Conservation (phyloP, 1,284 basidiomycete species). For the Meira nashicola region DNA sequence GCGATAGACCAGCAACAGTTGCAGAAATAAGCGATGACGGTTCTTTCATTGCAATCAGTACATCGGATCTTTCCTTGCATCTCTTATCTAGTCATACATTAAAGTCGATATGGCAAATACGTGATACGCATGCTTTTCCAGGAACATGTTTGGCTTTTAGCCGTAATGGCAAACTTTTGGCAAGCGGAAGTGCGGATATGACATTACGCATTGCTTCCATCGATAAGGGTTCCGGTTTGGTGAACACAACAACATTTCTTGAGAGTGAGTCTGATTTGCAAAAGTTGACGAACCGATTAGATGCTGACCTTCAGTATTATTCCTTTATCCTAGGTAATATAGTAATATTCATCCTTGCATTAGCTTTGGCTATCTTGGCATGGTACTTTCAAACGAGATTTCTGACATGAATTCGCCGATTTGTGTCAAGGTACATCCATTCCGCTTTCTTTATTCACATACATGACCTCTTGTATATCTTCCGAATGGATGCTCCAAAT, state of each 20-base stretch:
- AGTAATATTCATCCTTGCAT: conserved; percentile 2
- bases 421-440: too few relatives aligned
- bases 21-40: conserved; percentile 61
- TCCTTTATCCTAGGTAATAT: background rate
- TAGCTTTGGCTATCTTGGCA: conserved; percentile 9
- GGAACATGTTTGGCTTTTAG: conserved; percentile 85
- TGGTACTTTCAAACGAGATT: conserved; percentile 6
- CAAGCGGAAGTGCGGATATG: conserved; percentile 88
- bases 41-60: conserved; percentile 74
- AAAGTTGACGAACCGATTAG: background rate
- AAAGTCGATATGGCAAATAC: conserved; percentile 77
- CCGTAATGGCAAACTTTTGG: conserved; percentile 71
- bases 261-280: background rate
- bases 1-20: conserved; percentile 45
- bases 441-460: too few relatives aligned
- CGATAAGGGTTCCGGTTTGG: background rate
- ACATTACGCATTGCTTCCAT: conserved; percentile 67
- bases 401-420: too few relatives aligned
- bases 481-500: too few relatives aligned
- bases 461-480: too few relatives aligned
- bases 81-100: conserved; percentile 76
- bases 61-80: conserved; percentile 79
- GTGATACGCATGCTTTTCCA: conserved; percentile 92
- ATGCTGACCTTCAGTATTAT: background rate
- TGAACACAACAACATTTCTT: background rate